A percentile compares a stretch with the other conserved stretches of the same genome.
Conservation (phyloP, 148 eudicot genomes). For the Salicornia ramosissima region DNA sequence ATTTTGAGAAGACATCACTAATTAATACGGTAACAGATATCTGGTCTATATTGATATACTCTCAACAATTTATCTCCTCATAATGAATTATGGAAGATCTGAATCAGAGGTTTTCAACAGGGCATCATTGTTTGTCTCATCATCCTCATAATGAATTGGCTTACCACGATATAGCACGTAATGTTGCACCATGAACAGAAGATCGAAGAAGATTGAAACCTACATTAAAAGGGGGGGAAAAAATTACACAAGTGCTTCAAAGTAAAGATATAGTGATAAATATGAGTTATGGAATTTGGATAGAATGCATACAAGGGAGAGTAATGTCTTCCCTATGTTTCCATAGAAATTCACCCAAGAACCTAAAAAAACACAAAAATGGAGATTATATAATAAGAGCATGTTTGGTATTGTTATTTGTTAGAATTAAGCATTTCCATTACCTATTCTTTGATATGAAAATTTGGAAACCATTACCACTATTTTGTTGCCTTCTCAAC, state of each 20-base stretch:
- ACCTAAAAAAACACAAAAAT: constrained; percentile 28
- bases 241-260: neutral
- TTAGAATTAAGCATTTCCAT: too few relatives aligned
- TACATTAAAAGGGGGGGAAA: constrained; percentile 26
- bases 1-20: too few relatives aligned
- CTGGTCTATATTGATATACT: too few relatives aligned
- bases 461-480: too few relatives aligned
- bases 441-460: too few relatives aligned
- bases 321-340: constrained; percentile 76
- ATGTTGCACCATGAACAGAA: constrained; percentile 72
- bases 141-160: constrained; percentile 20
- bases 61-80: too few relatives aligned
- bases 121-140: constrained; percentile 39
- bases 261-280: neutral
- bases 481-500: too few relatives aligned
- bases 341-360: constrained; percentile 93
- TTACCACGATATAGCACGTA: constrained; percentile 58
- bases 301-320: constrained; percentile 55
- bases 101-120: constrained; percentile 30
- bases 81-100: constrained; percentile 38
- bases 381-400: neutral
- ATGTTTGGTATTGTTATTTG: too few relatives aligned
- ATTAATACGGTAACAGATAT: too few relatives aligned
- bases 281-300: neutral
- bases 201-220: constrained; percentile 80